Base-by-base conservation (phyloP, 495 filamentous ascomycete genomes). In the Lasiosphaeria hispida region DNA sequence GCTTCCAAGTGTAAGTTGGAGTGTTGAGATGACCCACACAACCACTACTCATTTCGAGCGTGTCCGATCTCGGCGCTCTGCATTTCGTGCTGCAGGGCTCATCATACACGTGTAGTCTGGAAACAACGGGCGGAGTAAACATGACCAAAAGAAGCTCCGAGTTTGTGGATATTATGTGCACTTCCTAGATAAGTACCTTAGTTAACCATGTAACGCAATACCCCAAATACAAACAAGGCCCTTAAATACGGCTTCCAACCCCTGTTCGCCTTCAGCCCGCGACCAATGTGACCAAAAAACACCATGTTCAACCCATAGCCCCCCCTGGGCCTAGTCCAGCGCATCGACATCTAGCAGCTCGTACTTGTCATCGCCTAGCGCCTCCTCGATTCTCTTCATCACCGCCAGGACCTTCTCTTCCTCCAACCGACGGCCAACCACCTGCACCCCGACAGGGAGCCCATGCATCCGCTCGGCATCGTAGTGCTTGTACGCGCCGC, bases 381-480 rank as follows among this genome's bases (percentile, higher is more conserved):
- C 87, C 58, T 83, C 77, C 69, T 96, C 88, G 7, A 95, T 74
- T 48, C 80, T 80, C 65, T 87, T 79, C 93, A 97, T 96, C 17
- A 89, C 79, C 0, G 87, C 87, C 58, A 96, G 72, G 10, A 96
- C 90, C 74, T 95, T 95, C 78, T 97, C 94, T 70, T 98, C 93
- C 69, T 96, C 83, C 67, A 96, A 79, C 34, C 92, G 79, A 54
- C 87, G 81, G 7, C 91, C 92, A 0, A 96, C 87, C 6, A 97
- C 77, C 72, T 97, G 94, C 37, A 96, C 83, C 0, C 80, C 92
- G 3, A 96, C 91, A 0, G 93, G 92, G 58, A 97, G 75, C 5
- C 91, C 92, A 37, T 89, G 84, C 91, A 97, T 97, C 53, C 79
- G 83, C 5, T 75, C 72, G 0, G 91, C 87, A 67, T 97, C 85